These are phyloP conservation scores for Priceomyces fermenticarens DNA, from an alignment of 805 yeast genomes.

Conservation along the genomic window DNA sequence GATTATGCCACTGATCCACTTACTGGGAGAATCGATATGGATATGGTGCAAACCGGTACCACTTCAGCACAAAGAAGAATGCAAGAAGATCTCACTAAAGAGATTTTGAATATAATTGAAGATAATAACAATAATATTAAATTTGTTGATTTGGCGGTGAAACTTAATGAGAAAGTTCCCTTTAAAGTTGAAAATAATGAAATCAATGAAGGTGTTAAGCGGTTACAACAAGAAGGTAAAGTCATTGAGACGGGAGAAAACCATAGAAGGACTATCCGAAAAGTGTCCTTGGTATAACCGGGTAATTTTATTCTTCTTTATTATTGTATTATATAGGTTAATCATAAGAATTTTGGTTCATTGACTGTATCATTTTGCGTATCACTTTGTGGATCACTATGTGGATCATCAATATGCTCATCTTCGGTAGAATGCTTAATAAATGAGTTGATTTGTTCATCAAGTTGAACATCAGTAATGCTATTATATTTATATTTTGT, in stretches of 20 bases:
- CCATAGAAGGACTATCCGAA: conserved; percentile 56
- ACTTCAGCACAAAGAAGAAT: conserved; percentile 79
- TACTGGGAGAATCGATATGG: conserved; percentile 97
- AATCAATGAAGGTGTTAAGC: conserved; percentile 61
- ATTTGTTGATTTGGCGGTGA: conserved; percentile 56
- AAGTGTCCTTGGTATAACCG: conserved; percentile 10
- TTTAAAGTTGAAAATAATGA: conserved; percentile 69
- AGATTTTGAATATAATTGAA: conserved; percentile 53
- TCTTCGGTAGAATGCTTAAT: conserved; percentile 19
- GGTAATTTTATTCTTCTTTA: neutral
- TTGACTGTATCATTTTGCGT: neutral
- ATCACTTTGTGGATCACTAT: too few relatives aligned
- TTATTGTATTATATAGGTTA: neutral
- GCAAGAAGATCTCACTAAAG: conserved; percentile 69
- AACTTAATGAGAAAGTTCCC: conserved; percentile 63
- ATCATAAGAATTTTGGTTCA: conserved; percentile 2
- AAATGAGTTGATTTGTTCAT: conserved; percentile 35
- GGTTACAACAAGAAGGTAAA: conserved; percentile 70
- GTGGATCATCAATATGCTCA: neutral
- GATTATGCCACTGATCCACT: conserved; percentile 98
- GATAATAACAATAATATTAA: conserved; percentile 48
- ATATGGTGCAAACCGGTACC: conserved; percentile 92
- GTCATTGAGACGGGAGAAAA: conserved; percentile 71
- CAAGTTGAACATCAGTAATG: conserved; percentile 36
- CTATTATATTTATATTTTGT: conserved; percentile 34